A percentile compares a stretch with the other conserved stretches of the same genome.
These are phyloP conservation scores for Colletotrichum sojae DNA, from an alignment of 2,329 filamentous ascomycete genomes.

Conservation along the genomic window DNA sequence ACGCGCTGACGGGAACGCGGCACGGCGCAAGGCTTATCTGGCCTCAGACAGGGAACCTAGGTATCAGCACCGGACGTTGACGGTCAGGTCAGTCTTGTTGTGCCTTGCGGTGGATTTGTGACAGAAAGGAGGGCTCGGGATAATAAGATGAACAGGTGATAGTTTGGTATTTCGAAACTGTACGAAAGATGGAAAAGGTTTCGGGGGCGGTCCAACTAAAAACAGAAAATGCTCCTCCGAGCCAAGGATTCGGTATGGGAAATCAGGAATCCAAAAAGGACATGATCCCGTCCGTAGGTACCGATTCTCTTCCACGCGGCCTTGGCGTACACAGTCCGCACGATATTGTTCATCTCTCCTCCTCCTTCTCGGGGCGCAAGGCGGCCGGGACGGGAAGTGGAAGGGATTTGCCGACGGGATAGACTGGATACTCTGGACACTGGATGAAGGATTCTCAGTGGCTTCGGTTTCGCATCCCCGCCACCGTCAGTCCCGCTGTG, in stretches of 20 bases:
- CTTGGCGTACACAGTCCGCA: neutral
- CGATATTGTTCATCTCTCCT: neutral
- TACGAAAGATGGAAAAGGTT: conserved; percentile 5
- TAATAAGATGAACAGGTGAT: conserved; percentile 24
- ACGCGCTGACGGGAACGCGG: neutral
- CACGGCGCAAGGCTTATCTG: conserved; percentile 21
- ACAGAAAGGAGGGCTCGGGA: neutral
- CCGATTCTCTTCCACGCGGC: conserved; percentile 11
- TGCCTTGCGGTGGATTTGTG: too few relatives aligned
- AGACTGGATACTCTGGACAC: neutral
- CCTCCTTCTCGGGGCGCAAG: neutral
- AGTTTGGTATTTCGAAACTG: neutral
- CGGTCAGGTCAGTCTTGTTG: too few relatives aligned
- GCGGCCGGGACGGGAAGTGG: conserved; percentile 16
- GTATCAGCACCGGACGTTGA: neutral
- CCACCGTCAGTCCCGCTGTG: neutral
- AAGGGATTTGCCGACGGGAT: conserved; percentile 22
- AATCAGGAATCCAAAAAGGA: conserved; percentile 18
- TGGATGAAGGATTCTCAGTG: neutral
- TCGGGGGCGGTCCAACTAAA: conserved; percentile 4
- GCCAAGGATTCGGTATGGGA: conserved; percentile 10
- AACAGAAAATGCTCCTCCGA: conserved; percentile 10
- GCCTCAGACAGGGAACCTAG: conserved; percentile 24
- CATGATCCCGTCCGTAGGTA: neutral
- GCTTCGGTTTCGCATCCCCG: conserved; percentile 24